These are phyloP conservation scores for Zymoseptoria pseudotritici DNA, from an alignment of 2,329 filamentous ascomycete species.

Conservation along the genomic window DNA sequence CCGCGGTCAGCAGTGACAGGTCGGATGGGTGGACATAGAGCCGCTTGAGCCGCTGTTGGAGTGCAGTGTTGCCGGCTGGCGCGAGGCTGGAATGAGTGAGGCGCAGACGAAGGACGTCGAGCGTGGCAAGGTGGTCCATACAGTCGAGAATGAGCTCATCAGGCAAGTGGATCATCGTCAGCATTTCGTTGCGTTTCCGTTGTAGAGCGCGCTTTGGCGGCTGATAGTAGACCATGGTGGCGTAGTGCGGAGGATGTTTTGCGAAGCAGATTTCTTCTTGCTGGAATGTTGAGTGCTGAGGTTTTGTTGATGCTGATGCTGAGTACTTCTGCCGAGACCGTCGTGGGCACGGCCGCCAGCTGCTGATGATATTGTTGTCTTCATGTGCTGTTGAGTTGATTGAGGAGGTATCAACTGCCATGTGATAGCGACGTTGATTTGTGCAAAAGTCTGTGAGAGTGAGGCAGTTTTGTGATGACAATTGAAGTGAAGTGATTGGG, in stretches of 20 bases:
- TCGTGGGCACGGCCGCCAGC: not conserved
- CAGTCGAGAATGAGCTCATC: slow-evolving; percentile 10
- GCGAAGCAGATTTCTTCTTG: not conserved
- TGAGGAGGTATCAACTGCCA: not conserved
- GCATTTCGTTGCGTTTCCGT: not conserved
- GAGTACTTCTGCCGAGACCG: not conserved
- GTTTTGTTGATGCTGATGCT: not conserved
- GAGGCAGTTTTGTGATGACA: not conserved
- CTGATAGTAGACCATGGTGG: slow-evolving; percentile 7
- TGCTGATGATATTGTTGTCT: not conserved
- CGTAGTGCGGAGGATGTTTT: not conserved
- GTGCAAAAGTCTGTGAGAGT: not conserved
- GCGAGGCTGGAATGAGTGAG: slow-evolving; percentile 1
- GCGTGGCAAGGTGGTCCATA: not conserved
- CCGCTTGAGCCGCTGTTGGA: slow-evolving; percentile 4
- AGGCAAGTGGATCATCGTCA: slow-evolving; percentile 7
- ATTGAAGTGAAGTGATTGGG: not conserved
- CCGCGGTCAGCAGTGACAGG: slow-evolving; percentile 1
- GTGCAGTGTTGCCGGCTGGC: not conserved
- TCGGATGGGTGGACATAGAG: slow-evolving; percentile 14
- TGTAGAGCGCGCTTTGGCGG: not conserved
- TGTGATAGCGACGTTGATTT: not conserved
- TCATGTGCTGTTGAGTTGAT: not conserved
- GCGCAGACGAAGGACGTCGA: slow-evolving; percentile 2
- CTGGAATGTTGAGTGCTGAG: not conserved